Evolutionary conservation across 768 basidiomycete species (phyloP).

Genomic region (Clitopilus passeckerianus): DNA sequence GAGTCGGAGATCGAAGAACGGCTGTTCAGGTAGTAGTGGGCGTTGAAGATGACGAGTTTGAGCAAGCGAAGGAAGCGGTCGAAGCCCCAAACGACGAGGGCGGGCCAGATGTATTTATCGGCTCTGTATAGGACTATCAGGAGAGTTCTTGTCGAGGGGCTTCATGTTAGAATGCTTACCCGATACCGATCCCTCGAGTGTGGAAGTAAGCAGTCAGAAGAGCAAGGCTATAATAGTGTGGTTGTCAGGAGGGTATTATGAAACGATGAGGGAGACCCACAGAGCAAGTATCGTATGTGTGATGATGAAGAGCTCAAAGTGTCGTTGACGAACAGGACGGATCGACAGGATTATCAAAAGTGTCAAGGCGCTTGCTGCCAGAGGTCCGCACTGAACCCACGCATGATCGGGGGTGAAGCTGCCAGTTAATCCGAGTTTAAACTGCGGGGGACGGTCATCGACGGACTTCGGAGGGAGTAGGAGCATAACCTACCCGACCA

Average conservation of each 20-base stretch:
- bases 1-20: conserved; percentile 20
- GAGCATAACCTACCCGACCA: conserved; percentile 30
- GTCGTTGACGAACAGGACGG: conserved; percentile 37
- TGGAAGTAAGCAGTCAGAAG: conserved; percentile 39
- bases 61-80: conserved; percentile 46
- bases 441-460: conserved; percentile 2
- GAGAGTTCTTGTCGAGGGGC: neutral
- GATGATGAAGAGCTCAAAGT: conserved; percentile 50
- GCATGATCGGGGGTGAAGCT: conserved; percentile 10
- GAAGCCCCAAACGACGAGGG: conserved; percentile 49
- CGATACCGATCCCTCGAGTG: conserved; percentile 12
- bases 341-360: conserved; percentile 43
- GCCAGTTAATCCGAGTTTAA: conserved; percentile 14
- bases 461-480: neutral
- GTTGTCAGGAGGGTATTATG: conserved; percentile 1
- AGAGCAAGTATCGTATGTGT: conserved; percentile 37
- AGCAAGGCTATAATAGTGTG: conserved; percentile 21
- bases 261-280: conserved; percentile 15
- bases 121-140: conserved; percentile 15
- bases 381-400: conserved; percentile 29
- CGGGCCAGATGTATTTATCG: conserved; percentile 38
- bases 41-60: conserved; percentile 40
- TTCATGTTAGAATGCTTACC: neutral
- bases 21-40: conserved; percentile 28
- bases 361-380: conserved; percentile 33